Conservation (phyloP, 2,329 filamentous ascomycete species). For the Lecanicillium sp. region DNA sequence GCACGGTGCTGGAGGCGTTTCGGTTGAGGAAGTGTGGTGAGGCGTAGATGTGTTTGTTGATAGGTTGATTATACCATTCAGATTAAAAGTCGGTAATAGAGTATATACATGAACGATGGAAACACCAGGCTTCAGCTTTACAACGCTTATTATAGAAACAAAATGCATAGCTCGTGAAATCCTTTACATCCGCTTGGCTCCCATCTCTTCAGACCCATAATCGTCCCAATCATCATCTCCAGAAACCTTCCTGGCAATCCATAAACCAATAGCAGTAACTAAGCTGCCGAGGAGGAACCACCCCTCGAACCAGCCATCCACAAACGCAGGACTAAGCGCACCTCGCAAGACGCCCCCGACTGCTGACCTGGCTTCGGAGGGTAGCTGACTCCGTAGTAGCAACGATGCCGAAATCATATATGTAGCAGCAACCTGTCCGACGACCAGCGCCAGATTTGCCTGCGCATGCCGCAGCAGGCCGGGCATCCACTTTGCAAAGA, state of each 20-base stretch:
- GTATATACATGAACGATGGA: too few relatives aligned
- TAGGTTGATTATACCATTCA: too few relatives aligned
- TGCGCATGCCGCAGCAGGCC: constrained; percentile 63
- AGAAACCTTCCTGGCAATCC: constrained; percentile 56
- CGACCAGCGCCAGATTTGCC: constrained; percentile 69
- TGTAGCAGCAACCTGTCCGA: constrained; percentile 73
- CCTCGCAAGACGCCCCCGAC: constrained; percentile 72
- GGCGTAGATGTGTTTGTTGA: too few relatives aligned
- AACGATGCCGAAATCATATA: constrained; percentile 79
- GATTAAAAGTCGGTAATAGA: too few relatives aligned
- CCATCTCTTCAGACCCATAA: constrained; percentile 59
- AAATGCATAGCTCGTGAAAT: constrained; percentile 4
- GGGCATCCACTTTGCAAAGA: constrained; percentile 70
- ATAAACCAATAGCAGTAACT: constrained; percentile 62
- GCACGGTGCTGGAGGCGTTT: constrained; percentile 24
- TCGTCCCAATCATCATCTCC: constrained; percentile 53
- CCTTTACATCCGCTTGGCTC: constrained; percentile 51
- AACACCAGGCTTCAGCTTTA: too few relatives aligned
- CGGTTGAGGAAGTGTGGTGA: constrained; percentile 9
- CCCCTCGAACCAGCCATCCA: constrained; percentile 75
- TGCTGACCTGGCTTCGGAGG: constrained; percentile 65
- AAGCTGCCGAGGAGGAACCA: constrained; percentile 69
- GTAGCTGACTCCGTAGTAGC: constrained; percentile 69
- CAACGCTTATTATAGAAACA: constrained; percentile 5
- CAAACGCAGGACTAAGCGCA: constrained; percentile 53